Evolutionary conservation across 805 yeast genomes (phyloP), one percentile per base, ranked within the genome.

Genomic region (Saccharomycopsis malanga): DNA sequence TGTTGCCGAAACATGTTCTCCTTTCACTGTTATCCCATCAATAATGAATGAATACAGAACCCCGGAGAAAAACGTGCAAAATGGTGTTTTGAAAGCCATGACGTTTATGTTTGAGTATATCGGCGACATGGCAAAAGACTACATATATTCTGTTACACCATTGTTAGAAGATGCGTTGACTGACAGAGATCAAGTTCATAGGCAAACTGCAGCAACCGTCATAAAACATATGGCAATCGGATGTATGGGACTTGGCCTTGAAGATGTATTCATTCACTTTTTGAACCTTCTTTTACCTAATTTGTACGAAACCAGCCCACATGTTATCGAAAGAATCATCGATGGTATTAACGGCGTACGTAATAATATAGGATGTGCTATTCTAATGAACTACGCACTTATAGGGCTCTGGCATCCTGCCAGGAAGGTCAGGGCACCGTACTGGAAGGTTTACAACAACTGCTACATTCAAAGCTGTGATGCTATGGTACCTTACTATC

Each of bases 381-480:
- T 79, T 1, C 69, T 83, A 46, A 61, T 83, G 71, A 79, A 84
- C 56, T 93, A 93, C 61, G 57, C 83, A 0, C 77, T 95, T 83
- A 79, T 82, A 0, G 99, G 99, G 0, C 65, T 93, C 17, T 93
- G 88, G 61, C 98, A 93, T 57, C 95, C 98, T 1, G 96, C 98
- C 0, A 70, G 83, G 48, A 84, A 81, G 57, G 98, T 93, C 0
- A 71, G 98, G 52, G 66, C 65, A 3, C 81, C 93, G 0, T 93
- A 83, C 62, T 93, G 98, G 98, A 80, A 74, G 53, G 61, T 88
- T 12, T 89, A 78, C 68, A 89, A 91, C 57, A 65, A 67, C 35
- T 77, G 88, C 23, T 89, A 89, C 58, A 76, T 85, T 12, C 87
- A 81, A 56, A 74, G 76, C 51, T 68, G 78, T 37, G 94, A 87